Base-by-base conservation (phyloP, 2,329 filamentous ascomycete species). In the Fusarium devonianum region DNA sequence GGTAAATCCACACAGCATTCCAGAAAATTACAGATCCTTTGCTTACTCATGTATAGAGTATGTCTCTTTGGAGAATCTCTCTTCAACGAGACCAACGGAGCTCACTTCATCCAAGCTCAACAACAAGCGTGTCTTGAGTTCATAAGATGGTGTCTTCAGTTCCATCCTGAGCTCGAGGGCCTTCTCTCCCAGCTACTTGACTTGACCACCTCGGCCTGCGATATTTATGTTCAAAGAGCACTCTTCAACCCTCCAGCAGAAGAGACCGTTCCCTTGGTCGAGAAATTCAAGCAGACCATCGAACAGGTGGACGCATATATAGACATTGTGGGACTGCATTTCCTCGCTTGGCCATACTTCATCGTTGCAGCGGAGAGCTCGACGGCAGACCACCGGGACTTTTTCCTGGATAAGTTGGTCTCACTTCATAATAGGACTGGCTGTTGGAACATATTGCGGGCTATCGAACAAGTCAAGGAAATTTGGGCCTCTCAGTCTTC, bases 401-500 rank as follows among this genome's bases (percentile, higher is more conserved):
- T 63, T 38, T 63, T 63, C 13, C 23, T 63, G 10, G 43, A 53
- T 3, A 63, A 61, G 3, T 25, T 63, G 7, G 47, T 55, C 1
- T 58, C 60, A 0, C 4, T 63, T 0, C 44, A 63, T 16, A 53
- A 33, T 5, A 53, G 25, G 4, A 63, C 60, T 1, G 56, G 60
- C 0, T 63, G 60, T 1, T 61, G 56, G 56, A 63, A 63, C 12
- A 16, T 63, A 7, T 16, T 63, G n/a, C 42, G 57, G 18, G 60
- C 60, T 4, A 52, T 63, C n/a, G 60, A 63, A 3, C 60, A 63
- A 10, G 55, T 63, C 1, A 47, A 58, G 14, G 57, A 61, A 11
- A 63, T 63, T 18, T 63, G 60, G 60, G 60, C 53, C 7, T 56
- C 57, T 2, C 60, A 63, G 11, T 63, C 59, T 13, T 60, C 48